Evolutionary conservation across 1,284 basidiomycete species (phyloP).

Genomic region (Apiotrichum sp.): DNA sequence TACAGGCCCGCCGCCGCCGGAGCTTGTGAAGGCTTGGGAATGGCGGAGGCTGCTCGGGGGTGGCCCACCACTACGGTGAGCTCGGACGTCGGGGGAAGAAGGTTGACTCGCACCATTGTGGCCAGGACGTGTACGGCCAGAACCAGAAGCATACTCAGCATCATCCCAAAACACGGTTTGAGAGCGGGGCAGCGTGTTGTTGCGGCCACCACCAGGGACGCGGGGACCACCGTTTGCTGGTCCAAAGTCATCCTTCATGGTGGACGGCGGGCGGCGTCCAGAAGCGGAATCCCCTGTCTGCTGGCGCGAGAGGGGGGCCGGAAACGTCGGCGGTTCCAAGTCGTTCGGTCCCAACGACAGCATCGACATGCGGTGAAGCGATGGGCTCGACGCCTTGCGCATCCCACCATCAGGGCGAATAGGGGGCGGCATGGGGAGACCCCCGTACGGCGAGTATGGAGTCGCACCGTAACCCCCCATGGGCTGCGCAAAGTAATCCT

Average conservation of each 20-base stretch:
- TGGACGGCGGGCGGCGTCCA: constrained; percentile 1
- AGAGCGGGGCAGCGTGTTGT: constrained; percentile 22
- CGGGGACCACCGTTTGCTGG: constrained; percentile 15
- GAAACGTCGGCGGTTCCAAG: constrained; percentile 18
- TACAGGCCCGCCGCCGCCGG: constrained; percentile 16
- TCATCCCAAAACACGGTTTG: constrained; percentile 45
- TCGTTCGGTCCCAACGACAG: constrained; percentile 4
- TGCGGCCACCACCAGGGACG: constrained; percentile 4
- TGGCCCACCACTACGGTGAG: constrained; percentile 3
- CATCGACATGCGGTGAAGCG: constrained; percentile 13
- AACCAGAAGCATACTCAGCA: constrained; percentile 23
- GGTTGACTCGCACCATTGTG: constrained; percentile 3
- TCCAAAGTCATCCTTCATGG: constrained; percentile 12
- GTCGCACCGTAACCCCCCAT: constrained; percentile 1
- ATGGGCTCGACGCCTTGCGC: constrained; percentile 11
- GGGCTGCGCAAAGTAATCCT: constrained; percentile 4
- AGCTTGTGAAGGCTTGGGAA: constrained; percentile 15
- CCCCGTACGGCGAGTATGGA: constrained; percentile 8
- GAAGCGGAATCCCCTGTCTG: constrained; percentile 12
- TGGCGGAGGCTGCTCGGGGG: constrained; percentile 18
- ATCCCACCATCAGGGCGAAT: constrained; percentile 19
- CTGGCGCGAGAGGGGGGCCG: constrained; percentile 13
- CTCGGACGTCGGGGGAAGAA: not conserved
- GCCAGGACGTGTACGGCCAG: constrained; percentile 3
- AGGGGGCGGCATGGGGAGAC: constrained; percentile 18